Base-by-base conservation (phyloP, 257 asterid species). In the Linaria vulgaris region DNA sequence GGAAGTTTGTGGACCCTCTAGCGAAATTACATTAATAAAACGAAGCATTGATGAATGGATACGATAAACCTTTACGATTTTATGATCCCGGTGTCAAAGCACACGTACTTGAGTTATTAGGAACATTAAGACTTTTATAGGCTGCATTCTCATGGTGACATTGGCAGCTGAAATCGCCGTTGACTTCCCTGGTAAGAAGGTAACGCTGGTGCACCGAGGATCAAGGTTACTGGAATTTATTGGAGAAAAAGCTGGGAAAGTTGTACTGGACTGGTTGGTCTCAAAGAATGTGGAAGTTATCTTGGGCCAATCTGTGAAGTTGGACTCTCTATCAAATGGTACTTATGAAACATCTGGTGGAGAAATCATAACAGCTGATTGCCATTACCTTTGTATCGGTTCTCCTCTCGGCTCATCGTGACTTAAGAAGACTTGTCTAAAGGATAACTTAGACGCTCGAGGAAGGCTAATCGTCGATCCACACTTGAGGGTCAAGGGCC, bases 111-210 rank as follows among this genome's bases (percentile, higher is more conserved):
- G 41, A 34, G 9, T 3, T 34, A 7, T 3, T 11, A 34, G 41
- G 41, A 7, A 7, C 41, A 4, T 11, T 4, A 34, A 3, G 9
- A 1, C 9, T 34, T 30, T n/a, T n/a, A 2, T 6, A 3, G 37
- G 37, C 37, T 30, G 37, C 6, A 30, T 34, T 34, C 10, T 34
- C 41, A 34, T 34, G 41, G 41, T 1, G 9, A 34, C 41, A 3
- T 34, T 91, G n/a, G 98, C 98, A 60, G 82, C 71, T 63, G 98
- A 91, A 72, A 83, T 91, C 47, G 62, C 76, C 19, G 83, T 66
- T 15, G 88, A 88, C 73, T 91, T 81, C 73, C 95, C 98, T 20
- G 96, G 73, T 20, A 88, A 88, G 78, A 91, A 88, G 75, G 88
- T 86, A 20, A 84, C 81, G 0, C 76, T 88, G 58, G 90, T 86